Evolutionary conservation across 192 early-diverging fungal genomes (phyloP).

Genomic region (Umbelopsis isabellina): DNA sequence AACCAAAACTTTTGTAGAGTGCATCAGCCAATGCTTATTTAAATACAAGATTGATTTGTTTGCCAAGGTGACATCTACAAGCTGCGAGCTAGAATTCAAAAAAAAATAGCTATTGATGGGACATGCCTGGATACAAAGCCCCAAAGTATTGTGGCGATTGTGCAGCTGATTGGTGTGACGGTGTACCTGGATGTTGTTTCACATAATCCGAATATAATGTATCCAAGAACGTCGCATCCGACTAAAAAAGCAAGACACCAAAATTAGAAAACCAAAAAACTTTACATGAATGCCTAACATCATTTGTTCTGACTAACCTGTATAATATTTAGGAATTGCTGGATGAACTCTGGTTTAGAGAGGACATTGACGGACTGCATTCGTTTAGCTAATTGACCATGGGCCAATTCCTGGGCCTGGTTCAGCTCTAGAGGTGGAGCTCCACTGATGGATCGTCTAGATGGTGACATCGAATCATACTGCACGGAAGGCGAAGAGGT

Average conservation of each 20-base stretch:
- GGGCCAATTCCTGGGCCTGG: constrained; percentile 23
- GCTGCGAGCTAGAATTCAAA: not conserved
- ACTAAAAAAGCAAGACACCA: not conserved
- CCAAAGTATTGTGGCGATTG: not conserved
- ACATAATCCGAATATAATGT: constrained; percentile 1
- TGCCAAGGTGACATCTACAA: no score
- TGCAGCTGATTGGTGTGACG: not conserved
- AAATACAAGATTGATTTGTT: not conserved
- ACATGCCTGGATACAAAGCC: not conserved
- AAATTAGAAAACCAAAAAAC: not conserved
- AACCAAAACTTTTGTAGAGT: no score
- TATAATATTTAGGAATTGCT: constrained; percentile 47
- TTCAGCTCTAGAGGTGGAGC: constrained; percentile 24
- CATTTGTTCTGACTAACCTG: constrained; percentile 29
- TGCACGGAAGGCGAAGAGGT: not conserved
- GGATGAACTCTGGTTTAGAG: constrained; percentile 54
- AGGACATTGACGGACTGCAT: constrained; percentile 23
- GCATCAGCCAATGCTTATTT: not conserved
- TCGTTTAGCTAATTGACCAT: constrained; percentile 15
- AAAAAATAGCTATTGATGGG: not conserved
- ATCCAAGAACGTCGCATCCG: constrained; percentile 6
- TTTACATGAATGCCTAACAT: no score
- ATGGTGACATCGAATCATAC: not conserved
- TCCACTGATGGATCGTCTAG: constrained; percentile 5
- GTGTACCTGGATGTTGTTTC: not conserved